Base-by-base conservation (phyloP, 768 basidiomycete genomes). In the Tephrocybe sp. region DNA sequence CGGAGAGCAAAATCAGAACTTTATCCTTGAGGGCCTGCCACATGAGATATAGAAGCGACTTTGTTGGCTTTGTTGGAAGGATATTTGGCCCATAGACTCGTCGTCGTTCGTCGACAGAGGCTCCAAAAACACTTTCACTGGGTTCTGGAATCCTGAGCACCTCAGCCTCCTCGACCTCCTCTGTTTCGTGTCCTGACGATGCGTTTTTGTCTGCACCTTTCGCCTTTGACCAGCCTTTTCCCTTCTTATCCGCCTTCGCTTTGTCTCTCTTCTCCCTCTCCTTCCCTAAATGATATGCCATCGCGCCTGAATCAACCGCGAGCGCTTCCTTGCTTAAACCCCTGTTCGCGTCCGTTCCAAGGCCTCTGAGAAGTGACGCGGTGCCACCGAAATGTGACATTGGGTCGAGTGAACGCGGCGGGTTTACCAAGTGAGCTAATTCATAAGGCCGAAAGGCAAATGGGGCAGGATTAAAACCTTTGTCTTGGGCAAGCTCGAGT, bases 11-110 rank as follows among this genome's bases (percentile, higher is more conserved):
- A 52, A 98, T 80, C 67, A 95, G 70, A 56, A 95, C 90, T 71
- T 92, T 95, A 69, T 96, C 93, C 66, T 92, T 88, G 60, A 92
- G 68, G 1, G 93, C 91, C 35, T 84, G 67, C 85, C 84, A 92
- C 88, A 93, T 93, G 24, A 95, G 73, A 52, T 75, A 72, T 22
- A 92, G 71, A 36, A 96, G 69, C 4, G 78, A 75, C 63, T 91
- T 93, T 49, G 77, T 78, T 19, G 76, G 69, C n/a, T 88, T 80
- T 1, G 69, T 72, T 0, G 93, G 92, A 1, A 94, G 71, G 6
- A 85, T 60, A 61, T 96, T 95, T 49, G 74, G 70, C 13, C 92
- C 92, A 60, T 86, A 95, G 1, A 93, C 74, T 0, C 79, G 73
- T 51, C 73, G 67, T 15, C 93, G 75, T 31, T 86, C 81, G 9